These are phyloP conservation scores for Nicotiana benthamiana DNA, from an alignment of 257 asterid genomes.

Conservation along the genomic window DNA sequence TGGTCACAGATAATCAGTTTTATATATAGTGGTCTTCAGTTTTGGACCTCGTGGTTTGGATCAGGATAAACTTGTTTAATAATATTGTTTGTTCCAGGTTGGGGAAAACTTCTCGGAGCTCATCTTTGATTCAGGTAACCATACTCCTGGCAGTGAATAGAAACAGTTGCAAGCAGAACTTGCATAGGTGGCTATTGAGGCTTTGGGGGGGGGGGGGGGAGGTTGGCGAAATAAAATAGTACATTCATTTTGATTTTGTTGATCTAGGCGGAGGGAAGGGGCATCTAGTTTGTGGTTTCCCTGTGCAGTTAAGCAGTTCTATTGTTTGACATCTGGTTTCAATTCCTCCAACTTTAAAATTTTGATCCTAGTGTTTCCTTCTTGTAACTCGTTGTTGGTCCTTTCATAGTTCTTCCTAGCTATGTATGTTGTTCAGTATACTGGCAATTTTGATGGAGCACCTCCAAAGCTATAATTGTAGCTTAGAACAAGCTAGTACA, in stretches of 20 bases:
- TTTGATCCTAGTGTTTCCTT: neutral
- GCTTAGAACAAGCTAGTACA: neutral
- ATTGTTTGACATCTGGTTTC: neutral
- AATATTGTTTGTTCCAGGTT: constrained; percentile 38
- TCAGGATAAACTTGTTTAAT: neutral
- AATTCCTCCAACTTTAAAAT: neutral
- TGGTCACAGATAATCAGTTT: neutral
- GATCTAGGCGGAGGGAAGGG: neutral
- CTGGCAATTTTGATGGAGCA: neutral
- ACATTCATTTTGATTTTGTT: neutral
- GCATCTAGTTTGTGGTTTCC: neutral
- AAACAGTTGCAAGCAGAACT: constrained; percentile 90
- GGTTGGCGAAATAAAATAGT: neutral
- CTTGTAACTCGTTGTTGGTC: neutral
- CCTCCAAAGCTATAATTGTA: neutral
- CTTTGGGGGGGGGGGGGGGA: neutral
- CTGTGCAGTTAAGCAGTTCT: neutral
- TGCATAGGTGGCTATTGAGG: constrained; percentile 66
- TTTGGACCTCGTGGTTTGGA: neutral
- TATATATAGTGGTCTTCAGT: neutral
- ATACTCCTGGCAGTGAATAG: constrained; percentile 66
- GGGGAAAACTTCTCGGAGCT: constrained; percentile 73
- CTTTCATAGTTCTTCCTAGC: neutral
- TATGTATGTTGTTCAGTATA: neutral
- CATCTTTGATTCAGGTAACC: constrained; percentile 81